phyloP scores from a whole-genome alignment of 306 rosid species.

The Cicer cuneatum region DNA sequence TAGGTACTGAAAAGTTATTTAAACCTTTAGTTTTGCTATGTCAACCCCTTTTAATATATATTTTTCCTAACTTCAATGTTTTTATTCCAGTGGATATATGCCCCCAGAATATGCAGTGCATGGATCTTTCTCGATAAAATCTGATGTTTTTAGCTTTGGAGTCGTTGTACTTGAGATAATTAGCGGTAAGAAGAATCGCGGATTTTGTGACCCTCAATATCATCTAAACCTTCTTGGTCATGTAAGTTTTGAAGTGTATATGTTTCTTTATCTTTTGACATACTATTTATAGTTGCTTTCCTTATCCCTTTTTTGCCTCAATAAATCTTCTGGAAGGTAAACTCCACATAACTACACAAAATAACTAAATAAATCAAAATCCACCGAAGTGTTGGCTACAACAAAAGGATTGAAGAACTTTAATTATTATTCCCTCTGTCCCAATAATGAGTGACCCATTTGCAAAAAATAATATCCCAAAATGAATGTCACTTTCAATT shows the following conservation, averaged over 20 bases:
- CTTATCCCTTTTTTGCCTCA: background rate
- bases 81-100: background rate
- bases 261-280: background rate
- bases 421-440: no score
- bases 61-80: background rate
- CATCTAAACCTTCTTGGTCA: slow-evolving; percentile 4
- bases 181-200: background rate
- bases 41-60: background rate
- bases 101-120: background rate
- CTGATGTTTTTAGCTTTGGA: background rate
- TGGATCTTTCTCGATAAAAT: slow-evolving; percentile 7
- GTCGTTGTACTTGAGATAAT: slow-evolving; percentile 12
- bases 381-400: no score
- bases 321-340: background rate
- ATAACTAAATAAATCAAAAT: no score
- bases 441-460: no score
- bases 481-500: no score
- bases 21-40: background rate
- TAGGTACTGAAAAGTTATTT: no score
- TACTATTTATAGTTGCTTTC: background rate
- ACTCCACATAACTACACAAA: background rate
- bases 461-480: no score
- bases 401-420: no score
- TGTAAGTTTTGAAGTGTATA: background rate
- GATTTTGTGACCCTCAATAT: slow-evolving; percentile 7